phyloP scores from a whole-genome alignment of 768 basidiomycete genomes.

The Clavulina sp. region DNA sequence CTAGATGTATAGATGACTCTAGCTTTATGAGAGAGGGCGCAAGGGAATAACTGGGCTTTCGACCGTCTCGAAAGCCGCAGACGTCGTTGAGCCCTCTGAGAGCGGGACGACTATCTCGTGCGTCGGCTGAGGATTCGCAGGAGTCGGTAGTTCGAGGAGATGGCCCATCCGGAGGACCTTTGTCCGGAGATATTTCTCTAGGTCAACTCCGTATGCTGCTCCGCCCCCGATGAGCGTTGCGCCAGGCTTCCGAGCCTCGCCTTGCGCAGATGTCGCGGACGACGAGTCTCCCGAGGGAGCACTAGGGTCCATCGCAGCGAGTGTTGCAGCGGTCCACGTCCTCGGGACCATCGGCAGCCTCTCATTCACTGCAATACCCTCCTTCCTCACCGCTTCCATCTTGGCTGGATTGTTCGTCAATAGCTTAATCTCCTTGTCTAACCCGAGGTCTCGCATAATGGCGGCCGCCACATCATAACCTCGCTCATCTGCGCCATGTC shows the following conservation, averaged over 20 bases:
- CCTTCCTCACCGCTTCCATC: constrained; percentile 67
- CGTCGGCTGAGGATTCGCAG: not conserved
- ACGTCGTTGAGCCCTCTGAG: too few relatives aligned
- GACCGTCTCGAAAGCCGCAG: too few relatives aligned
- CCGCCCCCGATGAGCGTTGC: constrained; percentile 70
- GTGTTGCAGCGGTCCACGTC: constrained; percentile 38
- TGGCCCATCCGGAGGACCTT: constrained; percentile 98
- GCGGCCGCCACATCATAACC: constrained; percentile 83
- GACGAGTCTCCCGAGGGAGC: constrained; percentile 16
- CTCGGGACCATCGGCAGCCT: constrained; percentile 90
- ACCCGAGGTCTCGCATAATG: constrained; percentile 72
- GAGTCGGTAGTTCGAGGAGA: constrained; percentile 38
- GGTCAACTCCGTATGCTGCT: constrained; percentile 58
- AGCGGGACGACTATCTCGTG: not conserved
- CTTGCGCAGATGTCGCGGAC: not conserved
- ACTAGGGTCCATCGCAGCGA: not conserved
- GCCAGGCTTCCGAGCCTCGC: constrained; percentile 30
- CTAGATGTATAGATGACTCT: too few relatives aligned
- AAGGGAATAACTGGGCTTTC: too few relatives aligned
- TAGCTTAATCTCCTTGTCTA: constrained; percentile 44
- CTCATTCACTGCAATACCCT: constrained; percentile 66
- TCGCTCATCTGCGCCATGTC: constrained; percentile 85
- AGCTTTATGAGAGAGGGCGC: too few relatives aligned
- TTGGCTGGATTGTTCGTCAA: constrained; percentile 99
- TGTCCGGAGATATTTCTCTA: constrained; percentile 89